Base-by-base conservation (phyloP, 352 stramenopile species). In the Phytophthora cryptogea region DNA sequence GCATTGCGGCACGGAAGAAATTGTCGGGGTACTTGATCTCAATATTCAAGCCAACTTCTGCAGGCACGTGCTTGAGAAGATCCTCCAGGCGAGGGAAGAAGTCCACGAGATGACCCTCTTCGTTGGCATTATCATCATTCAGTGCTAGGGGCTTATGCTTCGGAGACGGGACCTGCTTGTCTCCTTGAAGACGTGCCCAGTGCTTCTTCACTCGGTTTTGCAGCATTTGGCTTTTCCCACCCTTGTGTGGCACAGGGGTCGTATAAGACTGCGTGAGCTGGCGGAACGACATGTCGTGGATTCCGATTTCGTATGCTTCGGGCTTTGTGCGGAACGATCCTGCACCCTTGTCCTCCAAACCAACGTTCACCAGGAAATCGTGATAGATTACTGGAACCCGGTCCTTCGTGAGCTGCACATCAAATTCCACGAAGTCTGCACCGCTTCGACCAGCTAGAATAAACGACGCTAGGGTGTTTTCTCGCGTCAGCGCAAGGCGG, bases 21-120 rank as follows among this genome's bases (percentile, higher is more conserved):
- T 63, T 60, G 61, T 90, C 76, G 0, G 85, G 85, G 56, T 92
- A 94, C 74, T 94, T 94, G 65, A 94, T 80, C 60, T 94, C 85
- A 50, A 94, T 77, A 54, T 94, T 92, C 39, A 94, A 65, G 8
- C 75, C 83, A 8, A 91, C 75, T 57, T 90, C 71, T 0, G 70
- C 76, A n/a, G 85, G 85, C 7, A 92, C 83, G 40, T 94, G 72
- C 51, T 78, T 79, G 40, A 94, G 70, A 30, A 91, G 51, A 41
- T 85, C 73, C 62, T 86, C 69, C 7, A 94, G 55, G n/a, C 63
- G 72, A 28, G 84, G 84, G 45, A 89, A 90, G 54, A 89, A 82
- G 5, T 88, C 78, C 2, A 88, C 76, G 10, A 94, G 66, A 52
- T 91, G 80, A 6, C 76, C 66, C 20, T 90, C 72, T 40, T 77